These are phyloP conservation scores for Aegilops bicornis DNA, from an alignment of 176 grass and related monocot genomes.

Conservation along the genomic window DNA sequence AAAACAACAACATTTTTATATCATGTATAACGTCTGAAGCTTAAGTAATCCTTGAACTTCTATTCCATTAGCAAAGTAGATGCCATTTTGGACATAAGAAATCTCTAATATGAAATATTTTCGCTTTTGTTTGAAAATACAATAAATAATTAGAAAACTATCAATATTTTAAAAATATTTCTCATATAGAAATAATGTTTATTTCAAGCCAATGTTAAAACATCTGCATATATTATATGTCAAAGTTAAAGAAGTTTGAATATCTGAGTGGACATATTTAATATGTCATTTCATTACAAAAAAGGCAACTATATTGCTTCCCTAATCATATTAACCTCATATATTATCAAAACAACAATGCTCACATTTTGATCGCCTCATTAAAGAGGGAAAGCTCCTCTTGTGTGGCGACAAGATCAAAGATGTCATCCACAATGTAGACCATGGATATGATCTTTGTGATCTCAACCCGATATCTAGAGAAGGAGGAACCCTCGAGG, in stretches of 20 bases:
- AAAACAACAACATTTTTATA: background rate
- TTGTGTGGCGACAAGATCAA: slow-evolving; percentile 46
- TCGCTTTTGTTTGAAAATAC: too few species aligned
- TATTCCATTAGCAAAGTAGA: background rate
- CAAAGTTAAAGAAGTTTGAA: background rate
- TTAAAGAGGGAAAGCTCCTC: slow-evolving; percentile 56
- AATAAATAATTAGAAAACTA: background rate
- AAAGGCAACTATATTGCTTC: background rate
- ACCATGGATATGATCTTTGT: slow-evolving; percentile 59
- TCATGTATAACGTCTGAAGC: background rate
- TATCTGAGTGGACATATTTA: background rate
- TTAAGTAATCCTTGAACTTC: background rate
- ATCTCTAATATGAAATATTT: background rate
- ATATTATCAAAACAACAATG: background rate
- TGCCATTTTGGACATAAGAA: background rate
- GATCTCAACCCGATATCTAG: slow-evolving; percentile 43
- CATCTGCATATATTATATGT: background rate
- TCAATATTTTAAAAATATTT: background rate
- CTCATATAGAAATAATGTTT: background rate
- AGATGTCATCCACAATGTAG: slow-evolving; percentile 79
- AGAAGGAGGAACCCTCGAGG: slow-evolving; percentile 33
- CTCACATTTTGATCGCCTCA: slow-evolving; percentile 46
- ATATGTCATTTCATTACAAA: background rate
- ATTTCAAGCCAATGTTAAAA: background rate
- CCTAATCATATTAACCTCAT: background rate